Conservation (phyloP, 2,329 filamentous ascomycete species). For the Epichloe elymi region DNA sequence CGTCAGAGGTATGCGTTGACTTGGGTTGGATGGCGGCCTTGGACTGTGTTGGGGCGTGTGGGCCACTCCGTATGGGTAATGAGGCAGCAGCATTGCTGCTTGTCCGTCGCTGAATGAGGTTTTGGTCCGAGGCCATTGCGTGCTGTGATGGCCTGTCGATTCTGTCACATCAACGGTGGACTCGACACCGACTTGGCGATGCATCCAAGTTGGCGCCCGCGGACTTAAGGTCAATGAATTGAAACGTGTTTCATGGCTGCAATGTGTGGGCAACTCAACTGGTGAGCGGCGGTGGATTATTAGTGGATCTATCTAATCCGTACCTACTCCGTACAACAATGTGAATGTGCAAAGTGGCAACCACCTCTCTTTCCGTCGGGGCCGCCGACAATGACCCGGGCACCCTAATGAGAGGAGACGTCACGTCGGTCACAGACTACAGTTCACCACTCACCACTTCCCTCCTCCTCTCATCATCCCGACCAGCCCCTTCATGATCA, state of each 20-base stretch:
- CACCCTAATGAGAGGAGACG: background rate
- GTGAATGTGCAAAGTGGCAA: no score
- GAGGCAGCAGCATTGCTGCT: slow-evolving; percentile 27
- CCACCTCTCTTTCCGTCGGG: background rate
- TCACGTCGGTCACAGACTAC: background rate
- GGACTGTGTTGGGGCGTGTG: slow-evolving; percentile 24
- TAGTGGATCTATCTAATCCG: no score
- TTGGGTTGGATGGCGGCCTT: slow-evolving; percentile 30
- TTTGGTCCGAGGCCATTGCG: slow-evolving; percentile 19
- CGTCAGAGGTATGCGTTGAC: slow-evolving; percentile 55
- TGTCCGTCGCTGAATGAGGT: slow-evolving; percentile 28
- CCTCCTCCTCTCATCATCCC: background rate
- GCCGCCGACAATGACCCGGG: slow-evolving; percentile 6
- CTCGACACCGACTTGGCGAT: background rate
- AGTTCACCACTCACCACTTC: background rate
- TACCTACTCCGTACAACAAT: no score
- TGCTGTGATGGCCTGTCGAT: background rate
- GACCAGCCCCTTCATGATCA: background rate
- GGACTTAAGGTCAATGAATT: no score
- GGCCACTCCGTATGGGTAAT: slow-evolving; percentile 23
- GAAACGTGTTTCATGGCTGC: no score
- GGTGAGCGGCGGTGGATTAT: background rate
- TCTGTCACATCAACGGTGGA: background rate
- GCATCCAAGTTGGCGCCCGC: background rate
- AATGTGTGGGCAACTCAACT: background rate